These are phyloP conservation scores for Pulicaria dysenterica DNA, from an alignment of 129 eudicot genomes.

Conservation along the genomic window DNA sequence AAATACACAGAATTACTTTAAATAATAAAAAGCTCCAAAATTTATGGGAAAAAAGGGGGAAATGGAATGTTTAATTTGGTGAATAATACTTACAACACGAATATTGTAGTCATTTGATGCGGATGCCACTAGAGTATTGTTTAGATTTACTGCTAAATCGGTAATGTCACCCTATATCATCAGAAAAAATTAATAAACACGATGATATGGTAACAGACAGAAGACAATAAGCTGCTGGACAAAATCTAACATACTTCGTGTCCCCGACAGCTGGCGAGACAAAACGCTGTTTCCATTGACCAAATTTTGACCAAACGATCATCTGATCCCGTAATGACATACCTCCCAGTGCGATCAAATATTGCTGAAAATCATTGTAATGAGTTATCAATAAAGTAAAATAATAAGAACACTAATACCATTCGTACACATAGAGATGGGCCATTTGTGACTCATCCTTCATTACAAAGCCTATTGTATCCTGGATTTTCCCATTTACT, in stretches of 20 bases:
- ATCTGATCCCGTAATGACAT: conserved; percentile 96
- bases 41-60: conserved; percentile 1
- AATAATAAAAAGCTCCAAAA: conserved; percentile 10
- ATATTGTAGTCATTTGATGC: conserved; percentile 97
- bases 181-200: conserved; percentile 16
- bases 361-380: conserved; percentile 57
- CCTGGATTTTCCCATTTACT: too few species aligned
- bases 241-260: conserved; percentile 75
- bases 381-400: neutral
- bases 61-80: neutral
- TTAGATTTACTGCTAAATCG: conserved; percentile 85
- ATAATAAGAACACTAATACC: neutral
- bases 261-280: conserved; percentile 96
- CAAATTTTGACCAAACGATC: conserved; percentile 97
- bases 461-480: too few species aligned
- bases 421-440: neutral
- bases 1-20: conserved; percentile 29
- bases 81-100: conserved; percentile 79
- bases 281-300: conserved; percentile 99
- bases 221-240: neutral
- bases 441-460: too few species aligned
- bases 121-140: conserved; percentile 89
- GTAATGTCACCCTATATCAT: conserved; percentile 91
- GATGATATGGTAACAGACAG: conserved; percentile 17
- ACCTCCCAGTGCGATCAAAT: conserved; percentile 92